Conservation (phyloP, 441 rosid species). For the Omphalea diandra region DNA sequence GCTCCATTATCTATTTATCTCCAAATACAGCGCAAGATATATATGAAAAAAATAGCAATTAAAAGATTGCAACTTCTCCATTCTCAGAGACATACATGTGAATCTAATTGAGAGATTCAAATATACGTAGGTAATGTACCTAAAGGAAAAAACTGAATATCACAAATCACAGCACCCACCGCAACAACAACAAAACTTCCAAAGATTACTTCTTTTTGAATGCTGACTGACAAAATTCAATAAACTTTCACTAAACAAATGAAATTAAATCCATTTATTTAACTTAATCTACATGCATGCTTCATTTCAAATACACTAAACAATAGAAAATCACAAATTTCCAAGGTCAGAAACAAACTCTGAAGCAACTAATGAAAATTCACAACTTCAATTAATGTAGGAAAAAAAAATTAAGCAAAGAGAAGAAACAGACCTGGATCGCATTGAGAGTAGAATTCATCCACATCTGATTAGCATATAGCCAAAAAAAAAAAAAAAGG, state of each 20-base stretch:
- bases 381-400: too few relatives aligned
- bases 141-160: neutral
- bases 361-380: too few relatives aligned
- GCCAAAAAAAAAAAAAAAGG: neutral
- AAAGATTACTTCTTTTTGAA: too few relatives aligned
- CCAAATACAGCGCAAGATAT: too few relatives aligned
- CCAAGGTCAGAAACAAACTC: too few relatives aligned
- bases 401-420: too few relatives aligned
- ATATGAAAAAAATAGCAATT: too few relatives aligned
- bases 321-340: neutral
- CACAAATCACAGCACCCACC: neutral
- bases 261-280: too few relatives aligned
- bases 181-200: too few relatives aligned
- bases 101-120: neutral
- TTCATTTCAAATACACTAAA: neutral
- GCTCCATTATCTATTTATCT: neutral
- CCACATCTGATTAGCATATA: conserved; percentile 51
- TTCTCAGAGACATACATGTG: too few relatives aligned
- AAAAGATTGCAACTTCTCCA: neutral
- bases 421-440: conserved; percentile 75
- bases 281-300: neutral
- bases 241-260: too few relatives aligned
- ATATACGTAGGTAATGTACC: too few relatives aligned
- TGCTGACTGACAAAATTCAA: neutral
- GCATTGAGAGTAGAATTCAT: conserved; percentile 71